These are phyloP conservation scores for Streptanthus diversifolius DNA, from an alignment of 345 rosid genomes.

Conservation along the genomic window DNA sequence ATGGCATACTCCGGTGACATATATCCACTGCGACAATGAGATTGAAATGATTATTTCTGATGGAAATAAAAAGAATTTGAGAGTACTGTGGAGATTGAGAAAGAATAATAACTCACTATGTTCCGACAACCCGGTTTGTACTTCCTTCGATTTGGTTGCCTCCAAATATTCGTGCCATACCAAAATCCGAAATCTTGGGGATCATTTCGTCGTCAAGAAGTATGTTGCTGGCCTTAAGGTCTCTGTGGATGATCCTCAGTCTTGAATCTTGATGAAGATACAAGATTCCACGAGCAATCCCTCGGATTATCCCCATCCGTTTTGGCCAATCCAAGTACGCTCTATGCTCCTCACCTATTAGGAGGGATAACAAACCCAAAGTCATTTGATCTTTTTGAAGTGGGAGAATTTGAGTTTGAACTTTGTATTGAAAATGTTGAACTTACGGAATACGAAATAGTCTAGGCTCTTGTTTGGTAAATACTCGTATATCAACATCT, in stretches of 20 bases:
- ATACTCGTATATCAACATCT: conserved; percentile 60
- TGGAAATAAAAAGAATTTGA: background rate
- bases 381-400: background rate
- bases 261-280: conserved; percentile 79
- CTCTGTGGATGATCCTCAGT: conserved; percentile 68
- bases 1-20: conserved; percentile 84
- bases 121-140: conserved; percentile 61
- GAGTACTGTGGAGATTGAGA: background rate
- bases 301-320: conserved; percentile 47
- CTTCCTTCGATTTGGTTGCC: conserved; percentile 48
- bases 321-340: conserved; percentile 47
- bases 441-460: conserved; percentile 47
- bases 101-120: conserved; percentile 45
- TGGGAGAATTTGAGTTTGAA: background rate
- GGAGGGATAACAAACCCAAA: background rate
- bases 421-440: background rate
- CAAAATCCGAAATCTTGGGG: conserved; percentile 68
- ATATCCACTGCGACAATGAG: conserved; percentile 46
- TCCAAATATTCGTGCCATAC: conserved; percentile 58
- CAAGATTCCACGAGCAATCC: conserved; percentile 66
- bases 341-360: conserved; percentile 39
- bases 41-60: background rate
- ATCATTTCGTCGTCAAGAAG: conserved; percentile 48
- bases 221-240: conserved; percentile 62
- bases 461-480: conserved; percentile 65